Evolutionary conservation across 371 early-diverging fungal species (phyloP).

Genomic region (Haplosporangium sp.): DNA sequence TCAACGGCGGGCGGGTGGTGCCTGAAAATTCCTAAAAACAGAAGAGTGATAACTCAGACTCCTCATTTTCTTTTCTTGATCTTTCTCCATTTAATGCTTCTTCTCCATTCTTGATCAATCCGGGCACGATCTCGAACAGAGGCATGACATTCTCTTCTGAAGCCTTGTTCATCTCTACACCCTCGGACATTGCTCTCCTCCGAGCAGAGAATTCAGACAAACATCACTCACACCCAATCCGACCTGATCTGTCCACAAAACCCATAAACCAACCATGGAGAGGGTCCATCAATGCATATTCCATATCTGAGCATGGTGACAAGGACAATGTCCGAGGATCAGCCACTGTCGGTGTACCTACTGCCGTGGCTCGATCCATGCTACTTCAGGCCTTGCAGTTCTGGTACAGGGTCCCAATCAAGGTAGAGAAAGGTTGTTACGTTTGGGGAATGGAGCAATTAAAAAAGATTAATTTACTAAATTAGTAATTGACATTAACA

Average conservation of each 20-base stretch:
- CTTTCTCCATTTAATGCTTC: no score
- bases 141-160: no score
- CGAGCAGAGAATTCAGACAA: background rate
- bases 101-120: no score
- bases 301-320: slow-evolving; percentile 31
- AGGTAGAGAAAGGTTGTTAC: slow-evolving; percentile 57
- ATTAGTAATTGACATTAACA: background rate
- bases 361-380: slow-evolving; percentile 68
- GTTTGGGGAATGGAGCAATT: no score
- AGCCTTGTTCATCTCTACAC: no score
- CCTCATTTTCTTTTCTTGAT: no score
- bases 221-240: background rate
- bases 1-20: no score
- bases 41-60: no score
- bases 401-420: slow-evolving; percentile 83
- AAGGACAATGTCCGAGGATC: slow-evolving; percentile 48
- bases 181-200: slow-evolving; percentile 23
- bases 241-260: background rate
- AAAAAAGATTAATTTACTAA: no score
- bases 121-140: no score
- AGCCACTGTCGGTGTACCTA: slow-evolving; percentile 68
- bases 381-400: slow-evolving; percentile 77
- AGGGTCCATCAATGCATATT: slow-evolving; percentile 15
- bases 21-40: no score
- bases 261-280: background rate